Evolutionary conservation across 2,329 filamentous ascomycete species (phyloP).

Genomic region (Alternaria alternata): DNA sequence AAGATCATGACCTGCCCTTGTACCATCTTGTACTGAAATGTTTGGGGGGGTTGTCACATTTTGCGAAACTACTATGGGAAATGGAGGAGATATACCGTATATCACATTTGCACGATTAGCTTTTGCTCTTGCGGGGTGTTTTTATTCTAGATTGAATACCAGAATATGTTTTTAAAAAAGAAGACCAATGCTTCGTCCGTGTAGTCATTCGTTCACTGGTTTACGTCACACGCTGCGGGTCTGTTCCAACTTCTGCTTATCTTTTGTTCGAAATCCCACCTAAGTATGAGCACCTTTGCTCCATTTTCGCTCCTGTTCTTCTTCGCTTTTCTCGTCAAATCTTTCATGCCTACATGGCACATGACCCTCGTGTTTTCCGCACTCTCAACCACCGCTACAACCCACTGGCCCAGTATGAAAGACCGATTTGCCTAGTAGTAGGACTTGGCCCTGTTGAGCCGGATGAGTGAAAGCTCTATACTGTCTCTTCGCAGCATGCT

Average conservation of each 20-base stretch:
- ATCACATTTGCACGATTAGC: slow-evolving; percentile 9
- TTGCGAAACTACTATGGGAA: neutral
- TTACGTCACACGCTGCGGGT: neutral
- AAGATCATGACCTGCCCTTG: slow-evolving; percentile 6
- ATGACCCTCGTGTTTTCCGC: no score
- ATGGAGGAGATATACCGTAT: slow-evolving; percentile 6
- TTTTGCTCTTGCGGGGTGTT: neutral
- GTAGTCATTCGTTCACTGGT: neutral
- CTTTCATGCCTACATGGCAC: no score
- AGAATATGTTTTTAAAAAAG: neutral
- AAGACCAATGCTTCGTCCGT: neutral
- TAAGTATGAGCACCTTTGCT: no score
- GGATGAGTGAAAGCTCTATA: neutral
- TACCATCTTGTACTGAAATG: slow-evolving; percentile 5
- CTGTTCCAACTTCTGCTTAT: neutral
- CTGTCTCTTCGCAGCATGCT: neutral
- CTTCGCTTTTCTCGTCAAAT: no score
- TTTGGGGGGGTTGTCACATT: slow-evolving; percentile 1
- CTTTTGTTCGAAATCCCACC: no score
- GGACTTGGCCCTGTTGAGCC: neutral
- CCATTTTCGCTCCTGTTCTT: no score
- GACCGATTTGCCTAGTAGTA: no score
- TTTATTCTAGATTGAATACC: slow-evolving; percentile 17
- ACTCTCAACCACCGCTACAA: neutral
- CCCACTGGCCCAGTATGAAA: no score